Percentiles rank a stretch among this genome's conserved stretches.
Evolutionary conservation across 306 rosid species (phyloP).

Genomic region (Gleditsia sinensis): DNA sequence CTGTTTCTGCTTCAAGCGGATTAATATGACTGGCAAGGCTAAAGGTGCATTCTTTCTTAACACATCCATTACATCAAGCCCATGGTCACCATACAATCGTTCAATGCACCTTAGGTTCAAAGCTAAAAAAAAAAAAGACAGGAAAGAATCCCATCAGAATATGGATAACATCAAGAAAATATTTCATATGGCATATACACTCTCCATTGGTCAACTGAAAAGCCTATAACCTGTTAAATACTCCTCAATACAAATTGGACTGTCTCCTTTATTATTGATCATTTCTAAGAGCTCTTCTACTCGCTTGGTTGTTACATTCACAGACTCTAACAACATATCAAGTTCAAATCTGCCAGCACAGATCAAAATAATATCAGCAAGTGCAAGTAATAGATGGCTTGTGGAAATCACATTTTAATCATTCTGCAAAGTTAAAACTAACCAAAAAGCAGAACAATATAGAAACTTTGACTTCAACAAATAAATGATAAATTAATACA

Average conservation of each 20-base stretch:
- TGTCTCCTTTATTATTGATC: slow-evolving; percentile 71
- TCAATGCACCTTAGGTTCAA: slow-evolving; percentile 90
- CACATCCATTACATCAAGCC: slow-evolving; percentile 98
- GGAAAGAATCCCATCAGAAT: slow-evolving; percentile 33
- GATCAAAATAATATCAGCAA: slow-evolving; percentile 40
- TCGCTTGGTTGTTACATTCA: slow-evolving; percentile 78
- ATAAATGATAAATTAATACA: slow-evolving; percentile 9
- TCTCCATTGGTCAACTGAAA: slow-evolving; percentile 35
- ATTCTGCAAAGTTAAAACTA: slow-evolving; percentile 19
- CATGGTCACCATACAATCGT: slow-evolving; percentile 96
- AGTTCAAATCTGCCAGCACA: slow-evolving; percentile 73
- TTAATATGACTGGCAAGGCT: slow-evolving; percentile 87
- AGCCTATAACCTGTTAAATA: slow-evolving; percentile 76
- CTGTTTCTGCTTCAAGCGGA: slow-evolving; percentile 96
- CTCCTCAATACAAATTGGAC: slow-evolving; percentile 81
- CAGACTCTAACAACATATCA: slow-evolving; percentile 96
- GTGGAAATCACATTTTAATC: slow-evolving; percentile 20
- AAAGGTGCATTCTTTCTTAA: slow-evolving; percentile 78
- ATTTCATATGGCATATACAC: slow-evolving; percentile 20
- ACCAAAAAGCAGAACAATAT: slow-evolving; percentile 25
- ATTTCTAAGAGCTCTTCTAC: slow-evolving; percentile 89
- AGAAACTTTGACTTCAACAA: neutral
- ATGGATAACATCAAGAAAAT: slow-evolving; percentile 24
- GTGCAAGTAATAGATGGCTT: slow-evolving; percentile 15
- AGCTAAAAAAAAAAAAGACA: slow-evolving; percentile 50